phyloP scores from a whole-genome alignment of 31 red algal genomes.

The Pterothamnion heteromorphum region DNA sequence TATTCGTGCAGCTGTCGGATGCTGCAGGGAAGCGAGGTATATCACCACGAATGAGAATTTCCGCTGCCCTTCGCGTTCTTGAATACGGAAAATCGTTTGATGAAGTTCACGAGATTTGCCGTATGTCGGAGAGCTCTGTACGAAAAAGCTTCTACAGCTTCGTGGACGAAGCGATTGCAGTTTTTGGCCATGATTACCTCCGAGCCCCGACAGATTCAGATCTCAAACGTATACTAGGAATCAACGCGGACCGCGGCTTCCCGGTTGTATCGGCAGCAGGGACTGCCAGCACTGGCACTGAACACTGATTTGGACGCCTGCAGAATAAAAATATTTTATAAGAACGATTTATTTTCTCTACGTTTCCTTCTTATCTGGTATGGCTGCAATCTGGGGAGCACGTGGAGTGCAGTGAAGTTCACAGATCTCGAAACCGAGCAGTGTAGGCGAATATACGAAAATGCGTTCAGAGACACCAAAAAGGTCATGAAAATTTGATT shows the following conservation, averaged over 20 bases:
- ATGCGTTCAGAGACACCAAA: too few relatives aligned
- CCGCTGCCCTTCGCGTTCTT: background rate
- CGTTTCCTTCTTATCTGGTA: too few relatives aligned
- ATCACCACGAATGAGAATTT: background rate
- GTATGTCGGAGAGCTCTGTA: background rate
- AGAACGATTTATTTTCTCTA: too few relatives aligned
- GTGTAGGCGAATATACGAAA: too few relatives aligned
- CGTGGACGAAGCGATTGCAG: background rate
- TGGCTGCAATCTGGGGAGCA: too few relatives aligned
- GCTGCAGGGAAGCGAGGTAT: background rate
- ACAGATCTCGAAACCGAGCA: too few relatives aligned
- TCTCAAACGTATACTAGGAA: background rate
- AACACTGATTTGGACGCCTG: too few relatives aligned
- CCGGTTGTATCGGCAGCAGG: background rate
- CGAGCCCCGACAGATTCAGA: background rate
- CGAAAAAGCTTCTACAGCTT: background rate
- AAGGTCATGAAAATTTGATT: too few relatives aligned
- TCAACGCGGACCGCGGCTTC: background rate
- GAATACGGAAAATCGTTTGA: background rate
- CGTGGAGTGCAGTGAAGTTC: too few relatives aligned
- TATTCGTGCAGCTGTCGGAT: background rate
- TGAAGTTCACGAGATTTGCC: slow-evolving; percentile 12
- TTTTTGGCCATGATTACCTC: background rate
- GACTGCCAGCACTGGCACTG: slow-evolving; percentile 5
- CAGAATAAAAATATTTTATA: too few relatives aligned